Evolutionary conservation across 208 protist genomes (phyloP).

Genomic region (Wallacemonas collosoma): DNA sequence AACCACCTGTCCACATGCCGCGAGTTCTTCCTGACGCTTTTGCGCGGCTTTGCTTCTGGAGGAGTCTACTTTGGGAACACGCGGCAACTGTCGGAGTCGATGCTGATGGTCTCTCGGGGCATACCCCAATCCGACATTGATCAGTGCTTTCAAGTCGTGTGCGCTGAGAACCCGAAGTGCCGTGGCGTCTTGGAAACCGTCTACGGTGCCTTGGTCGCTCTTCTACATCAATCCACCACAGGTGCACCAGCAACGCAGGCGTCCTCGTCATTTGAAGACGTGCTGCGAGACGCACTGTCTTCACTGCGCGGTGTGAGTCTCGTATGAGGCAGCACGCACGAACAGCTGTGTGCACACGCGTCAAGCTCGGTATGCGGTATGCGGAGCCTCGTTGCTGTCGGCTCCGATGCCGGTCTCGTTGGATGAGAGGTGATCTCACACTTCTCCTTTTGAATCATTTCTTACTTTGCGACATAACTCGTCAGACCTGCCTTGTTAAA

Average conservation of each 20-base stretch:
- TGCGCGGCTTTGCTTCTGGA: slow-evolving; percentile 27
- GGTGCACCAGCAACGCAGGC: slow-evolving; percentile 2
- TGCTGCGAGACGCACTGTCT: slow-evolving; percentile 41
- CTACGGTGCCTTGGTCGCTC: slow-evolving; percentile 25
- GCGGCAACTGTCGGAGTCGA: slow-evolving; percentile 19
- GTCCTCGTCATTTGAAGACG: slow-evolving; percentile 30
- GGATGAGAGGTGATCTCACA: no score
- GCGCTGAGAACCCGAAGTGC: slow-evolving; percentile 22
- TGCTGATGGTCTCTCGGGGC: slow-evolving; percentile 23
- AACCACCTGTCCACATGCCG: slow-evolving; percentile 21
- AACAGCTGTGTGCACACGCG: no score
- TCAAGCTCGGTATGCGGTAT: no score
- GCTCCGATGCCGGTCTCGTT: no score
- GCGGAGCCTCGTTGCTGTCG: no score
- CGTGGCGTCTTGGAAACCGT: slow-evolving; percentile 24
- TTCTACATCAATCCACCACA: neutral
- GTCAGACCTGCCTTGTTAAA: no score
- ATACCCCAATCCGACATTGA: slow-evolving; percentile 20
- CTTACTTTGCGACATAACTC: no score
- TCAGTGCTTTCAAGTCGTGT: slow-evolving; percentile 19
- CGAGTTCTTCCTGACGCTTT: slow-evolving; percentile 25
- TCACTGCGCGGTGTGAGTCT: slow-evolving; percentile 36
- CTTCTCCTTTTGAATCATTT: no score
- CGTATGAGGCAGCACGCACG: slow-evolving; percentile 5
- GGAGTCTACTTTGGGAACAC: slow-evolving; percentile 26